Conservation (phyloP, 495 filamentous ascomycete genomes). For the Penicillium flavigenum region DNA sequence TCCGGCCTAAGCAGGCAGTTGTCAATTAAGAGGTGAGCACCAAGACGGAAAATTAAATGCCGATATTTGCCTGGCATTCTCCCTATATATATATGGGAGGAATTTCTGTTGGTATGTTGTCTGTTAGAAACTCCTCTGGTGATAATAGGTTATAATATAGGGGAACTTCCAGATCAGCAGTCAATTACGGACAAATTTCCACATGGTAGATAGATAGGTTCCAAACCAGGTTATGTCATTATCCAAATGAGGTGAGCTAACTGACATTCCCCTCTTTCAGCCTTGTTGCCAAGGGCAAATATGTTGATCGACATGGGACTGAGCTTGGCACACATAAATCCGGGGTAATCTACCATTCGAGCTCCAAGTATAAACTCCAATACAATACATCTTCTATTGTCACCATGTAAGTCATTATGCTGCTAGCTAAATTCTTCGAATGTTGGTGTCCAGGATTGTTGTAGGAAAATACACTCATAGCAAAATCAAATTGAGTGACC, state of each 20-base stretch:
- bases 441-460: neutral
- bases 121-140: neutral
- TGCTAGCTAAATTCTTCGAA: neutral
- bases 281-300: neutral
- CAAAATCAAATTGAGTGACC: neutral
- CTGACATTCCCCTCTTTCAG: neutral
- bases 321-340: neutral
- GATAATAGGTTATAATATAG: no score
- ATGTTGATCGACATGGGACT: neutral
- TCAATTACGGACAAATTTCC: no score
- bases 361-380: no score
- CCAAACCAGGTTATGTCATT: neutral
- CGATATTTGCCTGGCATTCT: neutral
- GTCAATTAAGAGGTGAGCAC: neutral
- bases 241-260: neutral
- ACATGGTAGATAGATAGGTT: no score
- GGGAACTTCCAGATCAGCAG: no score
- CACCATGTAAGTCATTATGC: no score
- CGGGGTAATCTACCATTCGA: neutral
- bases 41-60: neutral
- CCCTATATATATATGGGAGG: no score
- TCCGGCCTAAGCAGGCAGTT: no score
- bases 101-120: neutral
- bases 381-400: neutral
- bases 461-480: neutral